Evolutionary conservation across 371 early-diverging fungal genomes (phyloP).

Genomic region (Conidiobolus incongruus): DNA sequence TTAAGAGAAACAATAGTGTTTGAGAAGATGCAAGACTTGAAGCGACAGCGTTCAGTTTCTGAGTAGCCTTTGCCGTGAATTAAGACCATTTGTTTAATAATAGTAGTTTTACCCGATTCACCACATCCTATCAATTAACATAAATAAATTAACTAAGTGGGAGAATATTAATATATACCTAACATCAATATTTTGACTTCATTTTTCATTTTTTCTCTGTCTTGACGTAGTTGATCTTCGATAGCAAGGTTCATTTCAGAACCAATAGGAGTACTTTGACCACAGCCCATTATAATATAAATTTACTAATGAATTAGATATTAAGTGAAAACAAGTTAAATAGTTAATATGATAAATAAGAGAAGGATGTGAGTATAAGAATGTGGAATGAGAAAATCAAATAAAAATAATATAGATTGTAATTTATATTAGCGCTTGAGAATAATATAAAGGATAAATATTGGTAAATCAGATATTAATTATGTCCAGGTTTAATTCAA

Average conservation of each 20-base stretch:
- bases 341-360: too few relatives aligned
- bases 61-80: conserved; percentile 86
- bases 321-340: too few relatives aligned
- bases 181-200: conserved; percentile 91
- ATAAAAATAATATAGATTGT: too few relatives aligned
- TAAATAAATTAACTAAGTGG: neutral
- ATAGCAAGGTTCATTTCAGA: too few relatives aligned
- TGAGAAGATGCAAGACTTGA: conserved; percentile 81
- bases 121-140: conserved; percentile 52
- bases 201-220: conserved; percentile 46
- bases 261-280: conserved; percentile 52
- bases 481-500: too few relatives aligned
- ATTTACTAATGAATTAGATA: too few relatives aligned
- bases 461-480: too few relatives aligned
- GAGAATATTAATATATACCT: conserved; percentile 21
- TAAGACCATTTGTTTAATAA: conserved; percentile 90
- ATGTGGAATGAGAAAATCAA: too few relatives aligned
- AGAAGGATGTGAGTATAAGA: too few relatives aligned
- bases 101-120: conserved; percentile 92
- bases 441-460: too few relatives aligned
- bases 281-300: conserved; percentile 88
- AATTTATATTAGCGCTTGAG: too few relatives aligned
- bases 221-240: conserved; percentile 62
- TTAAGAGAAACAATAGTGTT: conserved; percentile 90
- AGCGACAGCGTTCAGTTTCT: conserved; percentile 60